These are phyloP conservation scores for Inosperma sp. DNA, from an alignment of 768 basidiomycete species.

Conservation along the genomic window DNA sequence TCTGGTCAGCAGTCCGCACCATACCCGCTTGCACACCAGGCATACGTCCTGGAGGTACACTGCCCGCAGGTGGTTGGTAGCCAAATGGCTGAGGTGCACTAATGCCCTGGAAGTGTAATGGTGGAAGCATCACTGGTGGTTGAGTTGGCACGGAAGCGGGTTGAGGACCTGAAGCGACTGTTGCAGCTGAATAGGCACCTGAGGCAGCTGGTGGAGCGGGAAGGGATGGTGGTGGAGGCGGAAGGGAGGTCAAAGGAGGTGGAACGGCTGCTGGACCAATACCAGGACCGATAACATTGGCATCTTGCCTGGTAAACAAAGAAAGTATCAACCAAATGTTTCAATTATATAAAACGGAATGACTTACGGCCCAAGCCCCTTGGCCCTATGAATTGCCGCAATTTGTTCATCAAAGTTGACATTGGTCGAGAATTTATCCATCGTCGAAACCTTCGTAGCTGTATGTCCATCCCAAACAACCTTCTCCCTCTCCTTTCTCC, in stretches of 20 bases:
- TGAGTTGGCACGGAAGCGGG: slow-evolving; percentile 63
- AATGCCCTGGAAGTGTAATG: slow-evolving; percentile 79
- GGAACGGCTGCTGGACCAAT: slow-evolving; percentile 79
- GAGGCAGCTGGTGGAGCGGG: slow-evolving; percentile 63
- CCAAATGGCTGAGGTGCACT: slow-evolving; percentile 76
- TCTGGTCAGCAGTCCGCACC: slow-evolving; percentile 76
- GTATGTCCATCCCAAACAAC: slow-evolving; percentile 99
- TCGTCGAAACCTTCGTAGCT: slow-evolving; percentile 83
- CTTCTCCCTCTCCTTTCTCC: slow-evolving; percentile 85
- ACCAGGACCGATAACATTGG: slow-evolving; percentile 78
- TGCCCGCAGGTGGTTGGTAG: slow-evolving; percentile 57
- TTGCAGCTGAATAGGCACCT: slow-evolving; percentile 72
- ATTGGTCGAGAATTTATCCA: slow-evolving; percentile 89
- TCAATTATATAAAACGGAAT: slow-evolving; percentile 3
- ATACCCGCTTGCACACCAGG: slow-evolving; percentile 63
- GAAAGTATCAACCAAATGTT: slow-evolving; percentile 13
- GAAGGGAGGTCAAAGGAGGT: slow-evolving; percentile 58
- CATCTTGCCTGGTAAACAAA: slow-evolving; percentile 52
- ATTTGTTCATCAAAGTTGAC: slow-evolving; percentile 99
- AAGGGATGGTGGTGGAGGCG: slow-evolving; percentile 66
- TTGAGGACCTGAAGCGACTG: slow-evolving; percentile 87
- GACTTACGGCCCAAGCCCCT: slow-evolving; percentile 80
- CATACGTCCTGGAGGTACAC: slow-evolving; percentile 68
- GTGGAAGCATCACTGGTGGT: slow-evolving; percentile 76
- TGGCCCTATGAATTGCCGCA: slow-evolving; percentile 89